Base-by-base conservation (phyloP, 768 basidiomycete genomes). In the Steccherinum ochraceum region DNA sequence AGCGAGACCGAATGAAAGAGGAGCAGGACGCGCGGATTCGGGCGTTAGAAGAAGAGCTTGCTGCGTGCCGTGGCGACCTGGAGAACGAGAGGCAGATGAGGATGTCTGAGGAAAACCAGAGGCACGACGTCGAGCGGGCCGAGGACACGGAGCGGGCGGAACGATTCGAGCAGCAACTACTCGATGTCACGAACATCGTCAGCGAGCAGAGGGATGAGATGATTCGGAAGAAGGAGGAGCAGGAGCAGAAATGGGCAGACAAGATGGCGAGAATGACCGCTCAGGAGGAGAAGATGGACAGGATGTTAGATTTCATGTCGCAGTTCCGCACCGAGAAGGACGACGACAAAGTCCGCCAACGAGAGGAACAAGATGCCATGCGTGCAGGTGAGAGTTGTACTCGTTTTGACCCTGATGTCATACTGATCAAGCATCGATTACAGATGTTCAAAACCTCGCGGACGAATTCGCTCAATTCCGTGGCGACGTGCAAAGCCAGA, bases 151-250 rank as follows among this genome's bases (percentile, higher is more conserved):
- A 87, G 51, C 77, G 81, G 4, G 79, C 84, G 54, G 81, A 84
- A 12, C 73, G 68, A 5, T 63, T 87, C 40, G 73, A 79, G 26
- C 70, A 64, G 35, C 87, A 89, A 56, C 65, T 93, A 12, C 68
- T 63, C 3, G 88, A 91, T 52, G 78, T 93, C 55, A 84, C 89
- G 1, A 83, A 84, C 54, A 62, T 89, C 48, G 71, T 91, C 12
- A 80, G 86, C 50, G 81, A 84, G 51, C 84, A 88, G 50, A 72
- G 78, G 1, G 77, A 81, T 26, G 72, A 76, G 45, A 74, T 76
- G 27, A 76, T 79, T 24, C 68, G 73, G 56, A 86, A 89, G 70
- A 82, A 73, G 51, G 72, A 74, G 12, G 51, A 77, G 16, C 73
- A 75, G 69, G 84, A 90, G 13, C 69, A 78, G 39, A 77, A 83